These are phyloP conservation scores for Leishmania guyanensis DNA, from an alignment of 208 protist species.

Conservation along the genomic window DNA sequence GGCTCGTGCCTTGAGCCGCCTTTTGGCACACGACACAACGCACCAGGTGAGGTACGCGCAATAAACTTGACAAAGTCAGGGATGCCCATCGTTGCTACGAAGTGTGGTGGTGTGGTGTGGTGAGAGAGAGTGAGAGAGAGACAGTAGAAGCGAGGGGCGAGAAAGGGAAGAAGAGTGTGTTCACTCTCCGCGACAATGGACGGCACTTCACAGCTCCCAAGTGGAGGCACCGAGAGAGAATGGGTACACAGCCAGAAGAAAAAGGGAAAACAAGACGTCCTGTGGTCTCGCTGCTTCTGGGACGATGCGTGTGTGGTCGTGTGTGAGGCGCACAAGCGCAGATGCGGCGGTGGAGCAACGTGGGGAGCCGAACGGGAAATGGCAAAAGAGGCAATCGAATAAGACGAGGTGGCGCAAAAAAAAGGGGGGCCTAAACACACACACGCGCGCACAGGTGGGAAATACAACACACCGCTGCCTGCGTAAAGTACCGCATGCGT, in stretches of 20 bases:
- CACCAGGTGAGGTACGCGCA: conserved; percentile 54
- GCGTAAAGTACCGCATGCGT: neutral
- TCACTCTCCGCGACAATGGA: neutral
- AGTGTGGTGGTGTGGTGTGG: neutral
- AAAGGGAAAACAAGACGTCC: too few species aligned
- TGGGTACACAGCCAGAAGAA: neutral
- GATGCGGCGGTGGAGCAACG: neutral
- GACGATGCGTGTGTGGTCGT: neutral
- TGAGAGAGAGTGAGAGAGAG: neutral
- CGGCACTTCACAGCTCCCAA: neutral
- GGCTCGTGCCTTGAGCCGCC: conserved; percentile 13
- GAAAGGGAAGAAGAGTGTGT: neutral
- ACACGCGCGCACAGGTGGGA: neutral
- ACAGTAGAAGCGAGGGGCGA: neutral
- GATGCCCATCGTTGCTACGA: conserved; percentile 54
- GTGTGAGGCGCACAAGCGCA: neutral
- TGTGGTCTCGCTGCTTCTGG: neutral
- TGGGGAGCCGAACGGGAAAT: neutral
- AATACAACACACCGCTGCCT: neutral
- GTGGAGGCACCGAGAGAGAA: neutral
- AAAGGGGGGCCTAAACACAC: neutral
- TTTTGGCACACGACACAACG: conserved; percentile 64
- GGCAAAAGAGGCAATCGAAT: neutral
- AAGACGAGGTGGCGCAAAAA: neutral
- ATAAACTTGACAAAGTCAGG: conserved; percentile 89